phyloP scores from a whole-genome alignment of 1,284 basidiomycete species.

The Paramarasmius palmivorus region DNA sequence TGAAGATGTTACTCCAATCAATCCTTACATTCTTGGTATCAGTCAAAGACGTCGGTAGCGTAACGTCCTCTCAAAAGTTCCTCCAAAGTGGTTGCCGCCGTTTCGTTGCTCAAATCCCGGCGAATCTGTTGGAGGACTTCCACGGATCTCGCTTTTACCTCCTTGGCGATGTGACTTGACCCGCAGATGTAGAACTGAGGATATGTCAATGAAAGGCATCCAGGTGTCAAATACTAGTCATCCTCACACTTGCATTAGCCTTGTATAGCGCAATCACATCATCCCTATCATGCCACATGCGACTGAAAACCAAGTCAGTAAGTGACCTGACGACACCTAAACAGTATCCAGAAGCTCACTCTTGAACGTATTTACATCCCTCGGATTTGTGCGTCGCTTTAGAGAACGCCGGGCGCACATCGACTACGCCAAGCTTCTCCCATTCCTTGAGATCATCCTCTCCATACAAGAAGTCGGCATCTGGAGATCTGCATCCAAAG shows the following conservation, averaged over 20 bases:
- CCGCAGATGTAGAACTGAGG: slow-evolving; percentile 50
- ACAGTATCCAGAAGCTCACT: slow-evolving; percentile 33
- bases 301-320: slow-evolving; percentile 29
- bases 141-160: slow-evolving; percentile 36
- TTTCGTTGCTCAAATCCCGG: slow-evolving; percentile 26
- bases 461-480: slow-evolving; percentile 45
- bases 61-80: slow-evolving; percentile 38
- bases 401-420: slow-evolving; percentile 52
- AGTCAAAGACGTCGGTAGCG: slow-evolving; percentile 48
- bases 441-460: slow-evolving; percentile 45
- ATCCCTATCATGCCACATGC: slow-evolving; percentile 44
- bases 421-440: slow-evolving; percentile 43
- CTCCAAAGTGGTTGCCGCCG: slow-evolving; percentile 30
- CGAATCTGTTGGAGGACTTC: slow-evolving; percentile 35
- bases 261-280: slow-evolving; percentile 35
- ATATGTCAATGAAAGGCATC: background rate
- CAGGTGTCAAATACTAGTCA: background rate
- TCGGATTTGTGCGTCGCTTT: slow-evolving; percentile 33
- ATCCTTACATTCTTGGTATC: no score
- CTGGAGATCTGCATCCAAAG: slow-evolving; percentile 48
- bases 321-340: background rate
- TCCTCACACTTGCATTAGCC: slow-evolving; percentile 29
- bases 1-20: no score
- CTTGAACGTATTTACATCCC: slow-evolving; percentile 51
- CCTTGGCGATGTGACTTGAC: slow-evolving; percentile 38